Evolutionary conservation across 805 yeast genomes (phyloP).

Genomic region (Tetrapisispora pingtungensis): DNA sequence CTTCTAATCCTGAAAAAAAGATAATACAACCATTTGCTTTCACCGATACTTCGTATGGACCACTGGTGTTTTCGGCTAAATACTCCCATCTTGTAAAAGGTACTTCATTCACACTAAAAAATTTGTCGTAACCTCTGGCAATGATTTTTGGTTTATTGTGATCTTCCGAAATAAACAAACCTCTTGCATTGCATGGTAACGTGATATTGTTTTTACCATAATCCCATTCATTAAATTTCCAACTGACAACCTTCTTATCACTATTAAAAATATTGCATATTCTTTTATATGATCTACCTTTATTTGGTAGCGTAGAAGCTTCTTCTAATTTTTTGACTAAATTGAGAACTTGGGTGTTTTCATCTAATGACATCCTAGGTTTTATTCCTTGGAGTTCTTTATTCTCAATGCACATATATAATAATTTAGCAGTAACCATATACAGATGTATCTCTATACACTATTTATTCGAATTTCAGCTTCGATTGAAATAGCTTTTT

Average conservation of each 20-base stretch:
- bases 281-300: slow-evolving; percentile 28
- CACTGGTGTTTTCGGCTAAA: slow-evolving; percentile 41
- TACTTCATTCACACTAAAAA: slow-evolving; percentile 72
- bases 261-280: slow-evolving; percentile 22
- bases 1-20: slow-evolving; percentile 63
- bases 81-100: slow-evolving; percentile 39
- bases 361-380: no score
- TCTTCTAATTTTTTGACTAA: slow-evolving; percentile 16
- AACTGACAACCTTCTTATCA: slow-evolving; percentile 30
- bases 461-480: no score
- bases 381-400: no score
- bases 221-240: slow-evolving; percentile 92
- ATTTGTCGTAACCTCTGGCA: slow-evolving; percentile 88
- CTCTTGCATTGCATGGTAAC: slow-evolving; percentile 74
- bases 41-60: slow-evolving; percentile 72
- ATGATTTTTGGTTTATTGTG: slow-evolving; percentile 36
- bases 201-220: slow-evolving; percentile 45
- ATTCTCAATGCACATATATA: no score
- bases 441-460: no score
- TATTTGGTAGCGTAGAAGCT: slow-evolving; percentile 13
- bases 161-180: slow-evolving; percentile 51
- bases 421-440: no score
- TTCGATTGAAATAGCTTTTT: no score
- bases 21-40: slow-evolving; percentile 94
- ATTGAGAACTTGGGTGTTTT: background rate